A percentile compares a stretch with the other conserved stretches of the same genome.
phyloP scores from a whole-genome alignment of 2,329 filamentous ascomycete genomes.

The Fusarium aywerte region DNA sequence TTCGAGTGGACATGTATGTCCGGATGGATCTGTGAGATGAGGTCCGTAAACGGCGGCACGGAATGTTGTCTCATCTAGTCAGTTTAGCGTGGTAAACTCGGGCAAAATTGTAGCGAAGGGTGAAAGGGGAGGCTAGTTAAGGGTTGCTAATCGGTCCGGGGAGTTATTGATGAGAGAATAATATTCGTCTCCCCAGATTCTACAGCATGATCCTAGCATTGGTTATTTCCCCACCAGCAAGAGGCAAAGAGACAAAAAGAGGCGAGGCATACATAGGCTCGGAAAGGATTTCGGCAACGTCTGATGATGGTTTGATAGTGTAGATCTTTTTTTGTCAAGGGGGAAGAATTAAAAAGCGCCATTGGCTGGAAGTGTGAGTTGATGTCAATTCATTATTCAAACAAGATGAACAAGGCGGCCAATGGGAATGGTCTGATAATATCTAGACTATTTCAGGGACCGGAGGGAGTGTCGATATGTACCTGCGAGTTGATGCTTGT shows the following conservation, averaged over 20 bases:
- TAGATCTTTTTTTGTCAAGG: conserved; percentile 29
- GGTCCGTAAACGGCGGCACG: conserved; percentile 20
- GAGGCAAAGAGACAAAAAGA: neutral
- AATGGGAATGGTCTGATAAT: conserved; percentile 43
- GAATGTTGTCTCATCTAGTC: neutral
- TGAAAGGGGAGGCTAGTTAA: conserved; percentile 29
- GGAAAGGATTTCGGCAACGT: conserved; percentile 31
- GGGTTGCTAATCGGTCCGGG: conserved; percentile 35
- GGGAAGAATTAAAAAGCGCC: conserved; percentile 5
- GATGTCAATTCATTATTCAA: conserved; percentile 49
- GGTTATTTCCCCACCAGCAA: conserved; percentile 5
- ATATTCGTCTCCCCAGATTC: conserved; percentile 34
- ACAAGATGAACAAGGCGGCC: conserved; percentile 44
- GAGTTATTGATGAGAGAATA: conserved; percentile 7
- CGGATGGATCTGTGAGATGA: conserved; percentile 10
- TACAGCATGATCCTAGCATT: conserved; percentile 22
- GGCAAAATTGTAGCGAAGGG: conserved; percentile 21
- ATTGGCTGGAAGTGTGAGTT: conserved; percentile 38
- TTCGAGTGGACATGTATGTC: conserved; percentile 32
- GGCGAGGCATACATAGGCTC: neutral
- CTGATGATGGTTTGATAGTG: conserved; percentile 29
- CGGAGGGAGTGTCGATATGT: conserved; percentile 33
- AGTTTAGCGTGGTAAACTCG: conserved; percentile 4
- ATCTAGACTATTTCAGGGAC: conserved; percentile 34
- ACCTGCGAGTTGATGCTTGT: conserved; percentile 29